Base-by-base conservation (phyloP, 352 stramenopile species). In the Globisporangium polare region DNA sequence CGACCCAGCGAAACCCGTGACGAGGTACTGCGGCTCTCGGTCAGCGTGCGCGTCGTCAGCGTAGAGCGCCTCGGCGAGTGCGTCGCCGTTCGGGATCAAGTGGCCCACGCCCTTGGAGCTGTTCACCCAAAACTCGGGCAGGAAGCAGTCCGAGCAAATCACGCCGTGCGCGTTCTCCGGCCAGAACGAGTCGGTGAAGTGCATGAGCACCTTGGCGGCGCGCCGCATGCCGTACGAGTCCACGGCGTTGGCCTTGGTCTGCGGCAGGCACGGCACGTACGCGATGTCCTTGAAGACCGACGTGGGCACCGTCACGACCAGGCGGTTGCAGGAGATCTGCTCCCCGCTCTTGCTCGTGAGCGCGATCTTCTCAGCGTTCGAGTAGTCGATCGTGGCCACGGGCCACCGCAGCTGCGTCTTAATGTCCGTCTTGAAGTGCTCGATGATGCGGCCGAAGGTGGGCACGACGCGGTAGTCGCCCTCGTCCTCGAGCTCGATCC, bases 81-180 rank as follows among this genome's bases (percentile, higher is more conserved):
- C 69, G 35, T 91, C 77, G 13, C 74, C 84, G 47, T 91, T 83
- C 22, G 71, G 46, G 45, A 86, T 66, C 49, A 92, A 37, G 37
- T 85, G 65, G 8, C 85, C 85, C 27, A 92, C 77, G 24, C 85
- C 85, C 8, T 75, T 60, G 15, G 78, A 86, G 64, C 66, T 88
- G 67, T 94, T 92, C 41, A 92, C 71, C 85, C 85, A 94, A 45
- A 92, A 94, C 69, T 94, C 85, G 12, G 85, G 85, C 64, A 94
- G 33, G 68, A 94, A 94, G 57, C 74, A 86, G 37, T 91, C 79
- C 24, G 82, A 91, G 69, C 85, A 94, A 55, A 94, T 84, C 39
- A 94, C 76, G 39, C 85, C 85, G 58, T 94, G 85, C 9, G 82
- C 75, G 57, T 92, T 77, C 53, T 68, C 71, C 8, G 82, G 79